phyloP scores from a whole-genome alignment of 345 rosid genomes.

The Triadica sebifera region DNA sequence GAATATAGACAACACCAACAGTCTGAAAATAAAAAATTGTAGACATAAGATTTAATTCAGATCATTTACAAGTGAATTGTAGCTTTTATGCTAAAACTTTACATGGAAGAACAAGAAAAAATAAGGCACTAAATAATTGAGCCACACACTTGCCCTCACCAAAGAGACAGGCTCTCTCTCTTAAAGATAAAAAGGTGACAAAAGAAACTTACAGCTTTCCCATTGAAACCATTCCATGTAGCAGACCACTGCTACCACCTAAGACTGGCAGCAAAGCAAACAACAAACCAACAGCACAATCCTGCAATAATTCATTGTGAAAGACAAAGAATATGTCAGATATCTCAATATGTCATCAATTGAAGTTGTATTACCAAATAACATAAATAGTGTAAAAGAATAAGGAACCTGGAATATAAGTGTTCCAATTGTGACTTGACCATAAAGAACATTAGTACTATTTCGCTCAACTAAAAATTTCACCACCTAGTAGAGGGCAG shows the following conservation, averaged over 20 bases:
- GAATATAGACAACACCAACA: conserved; percentile 71
- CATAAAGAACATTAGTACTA: conserved; percentile 72
- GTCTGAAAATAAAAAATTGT: conserved; percentile 43
- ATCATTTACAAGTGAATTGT: neutral
- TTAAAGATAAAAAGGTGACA: neutral
- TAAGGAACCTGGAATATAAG: conserved; percentile 86
- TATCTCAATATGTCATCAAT: conserved; percentile 11
- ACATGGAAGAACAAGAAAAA: neutral
- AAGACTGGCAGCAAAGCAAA: conserved; percentile 95
- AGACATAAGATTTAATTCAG: conserved; percentile 7
- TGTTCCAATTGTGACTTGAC: conserved; percentile 96
- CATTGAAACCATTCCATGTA: conserved; percentile 85
- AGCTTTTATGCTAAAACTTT: neutral
- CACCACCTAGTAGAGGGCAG: conserved; percentile 60
- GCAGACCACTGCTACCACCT: conserved; percentile 87
- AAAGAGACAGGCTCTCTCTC: neutral
- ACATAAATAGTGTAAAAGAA: conserved; percentile 10
- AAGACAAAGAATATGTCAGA: conserved; percentile 20
- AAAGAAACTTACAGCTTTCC: conserved; percentile 78
- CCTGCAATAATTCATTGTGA: conserved; percentile 46
- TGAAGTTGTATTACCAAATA: conserved; percentile 1
- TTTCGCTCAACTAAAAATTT: conserved; percentile 84
- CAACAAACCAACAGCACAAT: conserved; percentile 91
- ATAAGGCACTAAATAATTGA: neutral
- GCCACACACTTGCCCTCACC: neutral